phyloP scores from a whole-genome alignment of 2,329 filamentous ascomycete species.

The Aspergillus tamarii region DNA sequence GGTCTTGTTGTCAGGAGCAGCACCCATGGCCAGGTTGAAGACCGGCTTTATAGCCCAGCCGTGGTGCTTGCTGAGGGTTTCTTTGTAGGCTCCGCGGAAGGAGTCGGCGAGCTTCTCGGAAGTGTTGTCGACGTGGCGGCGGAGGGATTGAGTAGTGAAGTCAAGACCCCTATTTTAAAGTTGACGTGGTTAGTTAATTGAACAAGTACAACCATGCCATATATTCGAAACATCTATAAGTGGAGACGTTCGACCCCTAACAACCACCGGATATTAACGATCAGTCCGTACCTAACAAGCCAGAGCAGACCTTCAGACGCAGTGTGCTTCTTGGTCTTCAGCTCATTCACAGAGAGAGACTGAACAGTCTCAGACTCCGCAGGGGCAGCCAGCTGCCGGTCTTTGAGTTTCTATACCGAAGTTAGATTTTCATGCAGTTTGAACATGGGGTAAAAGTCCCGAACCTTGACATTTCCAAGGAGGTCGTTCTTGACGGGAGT shows the following conservation, averaged over 20 bases:
- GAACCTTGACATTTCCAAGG: slow-evolving; percentile 85
- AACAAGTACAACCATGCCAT: background rate
- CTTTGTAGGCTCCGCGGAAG: slow-evolving; percentile 82
- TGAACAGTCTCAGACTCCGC: slow-evolving; percentile 82
- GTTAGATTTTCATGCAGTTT: slow-evolving; percentile 14
- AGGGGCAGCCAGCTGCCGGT: slow-evolving; percentile 77
- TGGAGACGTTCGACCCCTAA: slow-evolving; percentile 7
- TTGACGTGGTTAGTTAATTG: slow-evolving; percentile 7
- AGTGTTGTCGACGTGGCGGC: slow-evolving; percentile 71
- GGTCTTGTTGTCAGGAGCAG: slow-evolving; percentile 88
- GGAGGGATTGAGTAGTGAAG: slow-evolving; percentile 85
- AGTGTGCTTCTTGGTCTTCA: slow-evolving; percentile 84
- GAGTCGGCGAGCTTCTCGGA: slow-evolving; percentile 78
- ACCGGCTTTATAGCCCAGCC: slow-evolving; percentile 79
- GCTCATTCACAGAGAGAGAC: slow-evolving; percentile 80
- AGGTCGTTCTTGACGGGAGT: slow-evolving; percentile 90
- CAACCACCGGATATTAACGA: background rate
- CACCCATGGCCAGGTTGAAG: slow-evolving; percentile 90
- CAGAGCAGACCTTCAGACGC: slow-evolving; percentile 90
- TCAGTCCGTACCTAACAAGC: slow-evolving; percentile 70
- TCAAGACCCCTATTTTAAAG: slow-evolving; percentile 72
- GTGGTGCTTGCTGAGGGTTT: slow-evolving; percentile 90
- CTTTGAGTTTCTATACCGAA: slow-evolving; percentile 75
- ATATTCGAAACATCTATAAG: slow-evolving; percentile 5
- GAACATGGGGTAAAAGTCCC: slow-evolving; percentile 19